phyloP scores from a whole-genome alignment of 2,329 filamentous ascomycete species.

The Sodiomyces alkalinus region DNA sequence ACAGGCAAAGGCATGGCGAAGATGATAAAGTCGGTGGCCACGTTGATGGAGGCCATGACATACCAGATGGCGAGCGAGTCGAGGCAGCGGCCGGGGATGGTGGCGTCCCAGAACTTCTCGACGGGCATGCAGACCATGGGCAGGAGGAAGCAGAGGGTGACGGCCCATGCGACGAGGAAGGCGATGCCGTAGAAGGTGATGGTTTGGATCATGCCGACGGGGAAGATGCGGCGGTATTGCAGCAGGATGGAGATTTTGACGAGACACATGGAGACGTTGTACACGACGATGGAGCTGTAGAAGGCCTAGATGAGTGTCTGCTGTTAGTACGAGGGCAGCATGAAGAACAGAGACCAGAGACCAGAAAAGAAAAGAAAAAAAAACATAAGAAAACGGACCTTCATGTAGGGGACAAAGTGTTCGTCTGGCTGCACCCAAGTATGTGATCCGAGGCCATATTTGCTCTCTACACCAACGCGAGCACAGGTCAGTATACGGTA shows the following conservation, averaged over 20 bases:
- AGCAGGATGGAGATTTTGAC: constrained; percentile 22
- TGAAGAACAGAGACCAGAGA: too few species aligned
- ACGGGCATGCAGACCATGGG: constrained; percentile 14
- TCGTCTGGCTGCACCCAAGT: constrained; percentile 6
- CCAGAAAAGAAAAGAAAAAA: too few species aligned
- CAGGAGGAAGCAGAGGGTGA: constrained; percentile 14
- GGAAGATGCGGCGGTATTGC: constrained; percentile 23
- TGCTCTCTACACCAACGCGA: constrained; percentile 10
- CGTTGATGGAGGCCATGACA: constrained; percentile 13
- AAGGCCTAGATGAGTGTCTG: constrained; percentile 11
- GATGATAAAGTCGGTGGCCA: constrained; percentile 13
- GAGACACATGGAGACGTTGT: constrained; percentile 16
- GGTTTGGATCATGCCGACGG: constrained; percentile 10
- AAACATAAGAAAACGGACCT: too few species aligned
- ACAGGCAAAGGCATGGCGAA: constrained; percentile 13
- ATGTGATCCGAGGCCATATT: constrained; percentile 12
- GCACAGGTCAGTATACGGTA: not conserved
- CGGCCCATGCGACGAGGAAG: constrained; percentile 14
- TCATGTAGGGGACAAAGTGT: constrained; percentile 9
- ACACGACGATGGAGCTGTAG: constrained; percentile 17
- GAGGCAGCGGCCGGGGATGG: constrained; percentile 11
- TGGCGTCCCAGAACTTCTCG: constrained; percentile 12
- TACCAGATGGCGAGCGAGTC: constrained; percentile 14
- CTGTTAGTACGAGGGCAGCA: too few species aligned
- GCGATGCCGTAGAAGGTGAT: constrained; percentile 11